Conservation (phyloP, 2,329 filamentous ascomycete species). For the Colletotrichum siamense region DNA sequence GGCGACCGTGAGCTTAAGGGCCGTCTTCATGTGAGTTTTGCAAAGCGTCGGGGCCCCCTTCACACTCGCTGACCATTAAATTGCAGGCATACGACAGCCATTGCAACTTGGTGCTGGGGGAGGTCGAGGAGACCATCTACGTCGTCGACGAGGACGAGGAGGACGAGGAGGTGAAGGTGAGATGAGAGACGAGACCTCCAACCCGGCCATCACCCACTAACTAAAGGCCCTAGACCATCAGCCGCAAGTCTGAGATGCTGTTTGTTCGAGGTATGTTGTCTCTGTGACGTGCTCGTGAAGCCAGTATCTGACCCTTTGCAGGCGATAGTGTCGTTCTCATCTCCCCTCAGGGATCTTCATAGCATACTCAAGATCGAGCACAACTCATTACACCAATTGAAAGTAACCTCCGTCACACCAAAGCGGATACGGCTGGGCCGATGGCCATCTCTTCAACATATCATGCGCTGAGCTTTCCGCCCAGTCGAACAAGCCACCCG, state of each 20-base stretch:
- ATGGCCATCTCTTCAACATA: background rate
- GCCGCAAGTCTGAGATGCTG: slow-evolving; percentile 98
- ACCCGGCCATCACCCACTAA: background rate
- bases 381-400: background rate
- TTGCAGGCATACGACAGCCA: slow-evolving; percentile 94
- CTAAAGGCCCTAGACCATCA: slow-evolving; percentile 71
- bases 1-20: slow-evolving; percentile 96
- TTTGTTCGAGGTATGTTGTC: slow-evolving; percentile 83
- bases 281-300: background rate
- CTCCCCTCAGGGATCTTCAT: slow-evolving; percentile 63
- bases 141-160: slow-evolving; percentile 87
- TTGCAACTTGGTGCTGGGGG: slow-evolving; percentile 94
- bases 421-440: background rate
- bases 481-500: background rate
- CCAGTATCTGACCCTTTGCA: slow-evolving; percentile 37
- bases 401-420: background rate
- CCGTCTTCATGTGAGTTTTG: slow-evolving; percentile 79
- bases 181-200: slow-evolving; percentile 23
- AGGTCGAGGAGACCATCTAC: slow-evolving; percentile 97
- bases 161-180: slow-evolving; percentile 77
- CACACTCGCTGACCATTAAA: slow-evolving; percentile 1
- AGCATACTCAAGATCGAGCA: background rate
- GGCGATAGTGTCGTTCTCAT: slow-evolving; percentile 78
- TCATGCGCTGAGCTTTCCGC: background rate
- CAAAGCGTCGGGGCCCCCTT: slow-evolving; percentile 17